phyloP scores from a whole-genome alignment of 2,329 filamentous ascomycete genomes.

The Verticillium longisporum region DNA sequence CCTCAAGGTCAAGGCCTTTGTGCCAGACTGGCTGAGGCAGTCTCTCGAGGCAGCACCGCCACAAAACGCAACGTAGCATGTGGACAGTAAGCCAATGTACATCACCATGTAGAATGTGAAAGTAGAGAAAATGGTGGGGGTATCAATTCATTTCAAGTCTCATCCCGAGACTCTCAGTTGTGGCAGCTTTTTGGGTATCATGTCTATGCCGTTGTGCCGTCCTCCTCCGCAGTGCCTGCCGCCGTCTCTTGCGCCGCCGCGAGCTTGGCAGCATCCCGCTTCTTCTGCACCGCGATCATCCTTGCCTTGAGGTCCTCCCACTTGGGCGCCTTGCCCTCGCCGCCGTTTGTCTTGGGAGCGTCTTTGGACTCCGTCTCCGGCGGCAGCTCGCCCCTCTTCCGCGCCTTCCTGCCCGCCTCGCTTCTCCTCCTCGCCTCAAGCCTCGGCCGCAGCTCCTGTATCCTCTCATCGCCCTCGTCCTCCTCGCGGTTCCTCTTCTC shows the following conservation, averaged over 20 bases:
- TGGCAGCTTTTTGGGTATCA: not conserved
- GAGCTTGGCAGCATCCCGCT: slow-evolving; percentile 44
- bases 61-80: not conserved
- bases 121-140: not conserved
- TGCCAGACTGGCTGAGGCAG: slow-evolving; percentile 66
- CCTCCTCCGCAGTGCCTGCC: slow-evolving; percentile 16
- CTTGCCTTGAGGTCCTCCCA: slow-evolving; percentile 13
- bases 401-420: slow-evolving; percentile 28
- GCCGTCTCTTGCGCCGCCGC: slow-evolving; percentile 46
- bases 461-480: slow-evolving; percentile 16
- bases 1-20: slow-evolving; percentile 68
- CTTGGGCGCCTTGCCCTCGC: slow-evolving; percentile 2
- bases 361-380: not conserved
- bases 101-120: not conserved
- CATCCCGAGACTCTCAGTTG: not conserved
- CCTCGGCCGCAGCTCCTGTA: slow-evolving; percentile 11
- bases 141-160: not conserved
- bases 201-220: slow-evolving; percentile 6
- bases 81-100: not conserved
- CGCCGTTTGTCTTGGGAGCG: not conserved
- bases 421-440: slow-evolving; percentile 29
- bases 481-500: slow-evolving; percentile 27
- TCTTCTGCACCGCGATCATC: slow-evolving; percentile 28
- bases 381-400: slow-evolving; percentile 13
- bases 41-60: slow-evolving; percentile 23